A percentile compares a stretch with the other conserved stretches of the same genome.
These are phyloP conservation scores for Fusarium irregulare DNA, from an alignment of 2,329 filamentous ascomycete species.

Conservation along the genomic window DNA sequence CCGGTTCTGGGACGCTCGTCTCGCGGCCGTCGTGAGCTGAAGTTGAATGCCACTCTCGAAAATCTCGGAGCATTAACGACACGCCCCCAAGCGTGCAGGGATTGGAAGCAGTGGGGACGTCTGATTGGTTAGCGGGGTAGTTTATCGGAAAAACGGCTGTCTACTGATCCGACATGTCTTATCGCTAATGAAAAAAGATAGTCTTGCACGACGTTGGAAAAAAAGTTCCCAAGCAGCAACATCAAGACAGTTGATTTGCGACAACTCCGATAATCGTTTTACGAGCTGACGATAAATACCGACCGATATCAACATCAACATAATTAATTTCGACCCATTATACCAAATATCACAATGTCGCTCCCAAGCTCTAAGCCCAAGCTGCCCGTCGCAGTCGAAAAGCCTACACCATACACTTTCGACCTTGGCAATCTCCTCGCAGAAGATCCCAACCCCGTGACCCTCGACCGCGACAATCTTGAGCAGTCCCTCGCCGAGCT, in stretches of 20 bases:
- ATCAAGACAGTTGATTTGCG: slow-evolving; percentile 22
- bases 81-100: slow-evolving; percentile 35
- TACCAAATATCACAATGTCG: slow-evolving; percentile 48
- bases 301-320: background rate
- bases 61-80: slow-evolving; percentile 46
- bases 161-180: slow-evolving; percentile 47
- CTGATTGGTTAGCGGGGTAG: slow-evolving; percentile 33
- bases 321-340: background rate
- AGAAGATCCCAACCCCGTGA: slow-evolving; percentile 86
- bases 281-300: background rate
- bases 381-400: slow-evolving; percentile 75
- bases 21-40: slow-evolving; percentile 42
- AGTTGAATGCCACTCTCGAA: slow-evolving; percentile 44
- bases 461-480: slow-evolving; percentile 62
- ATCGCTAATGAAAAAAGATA: slow-evolving; percentile 43
- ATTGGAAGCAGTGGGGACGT: background rate
- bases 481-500: slow-evolving; percentile 77
- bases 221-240: slow-evolving; percentile 41
- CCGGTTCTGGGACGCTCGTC: slow-evolving; percentile 40
- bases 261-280: background rate
- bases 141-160: slow-evolving; percentile 41
- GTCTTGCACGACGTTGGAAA: slow-evolving; percentile 3
- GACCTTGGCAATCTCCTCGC: slow-evolving; percentile 89
- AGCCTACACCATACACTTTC: slow-evolving; percentile 91
- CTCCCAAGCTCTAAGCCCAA: slow-evolving; percentile 57